Evolutionary conservation across 2,329 filamentous ascomycete genomes (phyloP).

Genomic region (Calycina herbarum): DNA sequence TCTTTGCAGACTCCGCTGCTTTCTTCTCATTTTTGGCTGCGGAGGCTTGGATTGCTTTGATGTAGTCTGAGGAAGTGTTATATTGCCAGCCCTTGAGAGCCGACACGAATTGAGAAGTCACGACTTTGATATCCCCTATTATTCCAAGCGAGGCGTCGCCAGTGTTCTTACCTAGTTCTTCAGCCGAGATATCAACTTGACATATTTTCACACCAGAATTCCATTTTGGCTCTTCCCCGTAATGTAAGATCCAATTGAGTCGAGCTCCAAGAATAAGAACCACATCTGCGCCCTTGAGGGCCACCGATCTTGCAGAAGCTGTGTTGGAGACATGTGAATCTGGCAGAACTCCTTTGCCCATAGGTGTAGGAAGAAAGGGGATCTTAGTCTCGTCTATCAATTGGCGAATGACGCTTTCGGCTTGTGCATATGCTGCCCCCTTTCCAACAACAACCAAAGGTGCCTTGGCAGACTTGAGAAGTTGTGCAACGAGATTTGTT

Average conservation of each 20-base stretch:
- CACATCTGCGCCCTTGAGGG: too few species aligned
- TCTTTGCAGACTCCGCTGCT: constrained; percentile 44
- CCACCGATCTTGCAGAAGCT: constrained; percentile 50
- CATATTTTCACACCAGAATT: constrained; percentile 50
- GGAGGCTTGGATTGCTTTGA: constrained; percentile 38
- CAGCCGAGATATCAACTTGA: constrained; percentile 53
- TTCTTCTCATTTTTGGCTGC: constrained; percentile 48
- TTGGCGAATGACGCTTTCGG: constrained; percentile 46
- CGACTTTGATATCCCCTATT: constrained; percentile 51
- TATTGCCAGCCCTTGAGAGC: constrained; percentile 48
- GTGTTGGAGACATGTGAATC: constrained; percentile 54
- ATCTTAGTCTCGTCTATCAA: constrained; percentile 50
- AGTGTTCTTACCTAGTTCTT: constrained; percentile 49
- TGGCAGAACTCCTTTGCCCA: constrained; percentile 58
- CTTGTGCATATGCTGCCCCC: constrained; percentile 53
- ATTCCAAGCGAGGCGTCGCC: constrained; percentile 49
- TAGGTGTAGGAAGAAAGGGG: constrained; percentile 58
- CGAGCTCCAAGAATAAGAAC: too few species aligned
- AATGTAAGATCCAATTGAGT: constrained; percentile 45
- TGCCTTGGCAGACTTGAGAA: constrained; percentile 49
- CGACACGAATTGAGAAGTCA: constrained; percentile 47
- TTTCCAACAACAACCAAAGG: constrained; percentile 57
- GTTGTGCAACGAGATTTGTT: constrained; percentile 43
- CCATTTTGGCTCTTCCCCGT: constrained; percentile 56
- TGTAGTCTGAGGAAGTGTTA: constrained; percentile 38